phyloP scores from a whole-genome alignment of 805 yeast genomes.

The Candida railenensis region DNA sequence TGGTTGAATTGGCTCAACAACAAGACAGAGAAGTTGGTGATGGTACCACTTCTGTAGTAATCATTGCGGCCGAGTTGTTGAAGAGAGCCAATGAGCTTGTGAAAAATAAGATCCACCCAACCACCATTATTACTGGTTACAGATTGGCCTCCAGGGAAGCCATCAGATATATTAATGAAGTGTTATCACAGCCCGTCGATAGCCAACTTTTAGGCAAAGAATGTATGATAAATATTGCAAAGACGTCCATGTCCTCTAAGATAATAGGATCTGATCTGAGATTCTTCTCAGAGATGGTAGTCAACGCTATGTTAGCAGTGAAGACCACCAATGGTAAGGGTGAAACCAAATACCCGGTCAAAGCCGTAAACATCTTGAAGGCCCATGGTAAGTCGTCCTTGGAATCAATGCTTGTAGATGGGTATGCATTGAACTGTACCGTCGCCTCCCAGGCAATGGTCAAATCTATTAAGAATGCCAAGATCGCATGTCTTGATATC shows the following conservation, averaged over 20 bases:
- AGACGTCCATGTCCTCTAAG: constrained; percentile 95
- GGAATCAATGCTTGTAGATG: constrained; percentile 85
- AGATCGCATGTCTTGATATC: constrained; percentile 85
- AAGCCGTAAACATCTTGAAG: constrained; percentile 92
- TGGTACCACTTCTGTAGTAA: constrained; percentile 97
- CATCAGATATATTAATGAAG: constrained; percentile 79
- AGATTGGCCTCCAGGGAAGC: constrained; percentile 93
- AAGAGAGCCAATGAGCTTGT: constrained; percentile 93
- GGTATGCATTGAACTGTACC: constrained; percentile 95
- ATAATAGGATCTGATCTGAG: constrained; percentile 93
- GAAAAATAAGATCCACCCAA: constrained; percentile 92
- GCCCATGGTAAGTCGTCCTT: constrained; percentile 93
- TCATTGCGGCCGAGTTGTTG: constrained; percentile 88
- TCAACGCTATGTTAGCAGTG: constrained; percentile 93
- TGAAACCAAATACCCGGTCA: constrained; percentile 89
- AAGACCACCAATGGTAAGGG: constrained; percentile 87
- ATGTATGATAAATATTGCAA: constrained; percentile 85
- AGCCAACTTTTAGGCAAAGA: constrained; percentile 66
- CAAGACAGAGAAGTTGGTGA: constrained; percentile 99
- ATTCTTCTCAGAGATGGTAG: constrained; percentile 86
- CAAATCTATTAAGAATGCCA: constrained; percentile 65
- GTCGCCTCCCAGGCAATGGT: constrained; percentile 97
- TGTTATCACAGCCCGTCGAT: constrained; percentile 77
- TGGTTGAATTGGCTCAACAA: constrained; percentile 96
- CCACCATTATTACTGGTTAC: constrained; percentile 96